Base-by-base conservation (phyloP, 129 eudicot genomes). In the Chrysanthemum lavandulifolium region DNA sequence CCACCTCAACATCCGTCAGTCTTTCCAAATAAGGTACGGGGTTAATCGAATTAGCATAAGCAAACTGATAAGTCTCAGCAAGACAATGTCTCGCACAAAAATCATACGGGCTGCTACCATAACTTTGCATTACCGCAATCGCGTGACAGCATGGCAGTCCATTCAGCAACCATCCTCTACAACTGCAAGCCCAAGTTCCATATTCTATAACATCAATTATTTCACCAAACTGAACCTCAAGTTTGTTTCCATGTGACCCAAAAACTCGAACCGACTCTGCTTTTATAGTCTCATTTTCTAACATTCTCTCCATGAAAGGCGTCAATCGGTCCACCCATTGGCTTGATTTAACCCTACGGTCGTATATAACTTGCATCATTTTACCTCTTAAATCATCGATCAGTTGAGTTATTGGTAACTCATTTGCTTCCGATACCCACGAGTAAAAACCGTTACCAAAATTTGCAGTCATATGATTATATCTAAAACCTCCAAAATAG, bases 71-170 rank as follows among this genome's bases (percentile, higher is more conserved):
- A 2, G 61, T 75, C 5, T 75, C 84, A 10, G 13, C 73, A 52
- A 16, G 53, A 71, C 69, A 71, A 69, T 29, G 75, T 70, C 54
- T 55, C 0, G 77, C 52, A 33, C 84, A 80, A 69, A 61, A 66
- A 70, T 80, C 84, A 56, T 69, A 80, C 2, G 77, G 57, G 53
- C 55, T 54, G 29, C 80, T 54, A 47, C 77, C 80, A 53, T 61
- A 65, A 19, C 33, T 43, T 53, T 74, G 67, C 57, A 75, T 13
- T 49, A 80, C 73, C 13, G 80, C 84, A 55, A 80, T 69, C 5
- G 76, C 77, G 57, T 80, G 84, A 65, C 80, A 80, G 53, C 84
- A 80, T 11, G 84, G 84, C 68, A 75, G 52, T 1, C 84, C 84
- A 2, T 67, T 75, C 53, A 75, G 45, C 50, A 68, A 36, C 84